Evolutionary conservation across 768 basidiomycete species (phyloP), one percentile per base, ranked within the genome.

Genomic region (Tephrocybe sp.): DNA sequence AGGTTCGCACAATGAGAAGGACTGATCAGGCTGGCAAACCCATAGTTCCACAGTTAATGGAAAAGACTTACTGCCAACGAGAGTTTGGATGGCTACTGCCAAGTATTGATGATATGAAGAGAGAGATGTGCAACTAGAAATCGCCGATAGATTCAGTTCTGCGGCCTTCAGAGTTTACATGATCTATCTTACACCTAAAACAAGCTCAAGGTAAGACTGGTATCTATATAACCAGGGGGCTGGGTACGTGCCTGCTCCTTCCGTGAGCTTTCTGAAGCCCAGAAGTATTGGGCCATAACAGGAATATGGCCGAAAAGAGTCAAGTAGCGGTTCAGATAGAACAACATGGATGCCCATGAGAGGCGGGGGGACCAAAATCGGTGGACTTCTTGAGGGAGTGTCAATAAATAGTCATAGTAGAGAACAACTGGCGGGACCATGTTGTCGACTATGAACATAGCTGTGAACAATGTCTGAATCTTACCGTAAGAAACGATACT

Each of bases 401-500:
- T 83, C 47, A 81, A 62, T 9, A 70, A 17, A 50, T 76, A 80
- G 57, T 82, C 81, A 46, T 80, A 81, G 34, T 75, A 68, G 7
- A 76, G 66, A 50, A 74, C 65, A 3, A 59, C 74, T 76, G 26
- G 2, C 36, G 9, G 3, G 24, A 12, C 11, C 36, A 18, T 33
- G 26, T 8, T 36, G n/a, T 8, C 18, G 18, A 12, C 38, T 5
- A 17, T 39, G 3, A 6, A 39, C 18, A 39, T 20, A 43, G 3
- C 14, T 18, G 15, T 15, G 14, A 32, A 23, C 15, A 12, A 21
- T 39, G 38, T n/a, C n/a, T n/a, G n/a, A n/a, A n/a, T n/a, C 45
- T 30, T 46, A 61, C 60, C 55, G 26, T 56, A 54, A 0, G 57
- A 53, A 4, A 51, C 50, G 11, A 61, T 21, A 36, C 51, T 56